Evolutionary conservation across 164 flowering plant genomes (phyloP), one percentile per base, ranked within the genome.

Genomic region (Stephania cephalantha): DNA sequence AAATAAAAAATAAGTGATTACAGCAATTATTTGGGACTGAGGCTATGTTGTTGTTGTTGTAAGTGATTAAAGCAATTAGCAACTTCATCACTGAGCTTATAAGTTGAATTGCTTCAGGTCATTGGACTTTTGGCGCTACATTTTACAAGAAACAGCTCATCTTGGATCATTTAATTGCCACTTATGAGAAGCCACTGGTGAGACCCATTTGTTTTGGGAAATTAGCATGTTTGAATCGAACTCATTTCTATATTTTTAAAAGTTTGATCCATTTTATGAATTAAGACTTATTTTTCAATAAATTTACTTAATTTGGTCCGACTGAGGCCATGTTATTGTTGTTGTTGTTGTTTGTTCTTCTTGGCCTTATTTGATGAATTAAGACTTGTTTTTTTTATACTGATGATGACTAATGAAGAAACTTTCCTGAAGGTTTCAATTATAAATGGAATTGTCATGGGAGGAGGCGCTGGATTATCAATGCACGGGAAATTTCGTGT

Each of bases 361-460:
- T n/a, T n/a, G n/a, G n/a, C n/a, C n/a, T n/a, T n/a, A n/a, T n/a
- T n/a, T n/a, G n/a, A n/a, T n/a, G 25, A 25, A 25, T 25, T 25
- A 25, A 25, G 25, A 25, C 25, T 0, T 25, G 0, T 25, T 25
- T 25, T 25, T 25, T 25, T 25, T 25, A 25, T 25, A 25, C 25
- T 25, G 25, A 25, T 25, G 25, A 25, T 25, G 25, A 25, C 25
- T 25, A 25, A 25, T 8, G 8, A 29, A 55, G 31, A 72, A 55
- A 9, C 20, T 35, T 35, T 30, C 17, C 29, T 76, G 70, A 64
- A 76, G 78, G 74, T 76, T 46, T 76, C 70, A 7, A 55, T 76
- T 48, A 63, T 76, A 35, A 35, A 76, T 76, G 78, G 78, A 71
- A 29, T 76, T 18, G 74, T 72, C 15, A 77, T 77, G 79, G 79